Evolutionary conservation across 164 flowering plant species (phyloP).

Genomic region (Nymphaea colorata): DNA sequence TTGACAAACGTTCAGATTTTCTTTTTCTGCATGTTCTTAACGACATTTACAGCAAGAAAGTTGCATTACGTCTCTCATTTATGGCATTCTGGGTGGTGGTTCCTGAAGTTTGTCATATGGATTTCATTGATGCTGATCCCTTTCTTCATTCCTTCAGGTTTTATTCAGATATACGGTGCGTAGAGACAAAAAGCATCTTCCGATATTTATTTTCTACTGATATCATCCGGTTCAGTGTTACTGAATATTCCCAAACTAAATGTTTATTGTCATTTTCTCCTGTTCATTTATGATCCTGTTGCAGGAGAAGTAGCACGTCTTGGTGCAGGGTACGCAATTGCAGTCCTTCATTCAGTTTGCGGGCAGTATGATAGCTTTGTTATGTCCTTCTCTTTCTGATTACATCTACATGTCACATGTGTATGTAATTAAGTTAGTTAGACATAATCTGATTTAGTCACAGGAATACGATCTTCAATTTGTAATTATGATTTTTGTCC

Average conservation of each 20-base stretch:
- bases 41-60: conserved; percentile 52
- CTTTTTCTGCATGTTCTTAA: conserved; percentile 58
- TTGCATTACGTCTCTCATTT: conserved; percentile 35
- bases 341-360: too few relatives aligned
- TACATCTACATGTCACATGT: too few relatives aligned
- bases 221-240: neutral
- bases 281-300: conserved; percentile 1
- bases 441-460: too few relatives aligned
- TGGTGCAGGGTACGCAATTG: conserved; percentile 68
- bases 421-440: too few relatives aligned
- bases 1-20: conserved; percentile 61
- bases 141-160: conserved; percentile 41
- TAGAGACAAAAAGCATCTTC: neutral
- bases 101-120: conserved; percentile 36
- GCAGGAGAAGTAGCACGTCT: conserved; percentile 88
- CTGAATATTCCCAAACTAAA: too few relatives aligned
- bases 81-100: conserved; percentile 94
- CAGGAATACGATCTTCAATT: too few relatives aligned
- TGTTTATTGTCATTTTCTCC: too few relatives aligned
- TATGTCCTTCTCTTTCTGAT: too few relatives aligned
- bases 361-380: too few relatives aligned
- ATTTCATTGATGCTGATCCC: conserved; percentile 35
- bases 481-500: too few relatives aligned
- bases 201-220: neutral
- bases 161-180: conserved; percentile 67